phyloP scores from a whole-genome alignment of 2,329 filamentous ascomycete genomes.

The Colletotrichum sp. region DNA sequence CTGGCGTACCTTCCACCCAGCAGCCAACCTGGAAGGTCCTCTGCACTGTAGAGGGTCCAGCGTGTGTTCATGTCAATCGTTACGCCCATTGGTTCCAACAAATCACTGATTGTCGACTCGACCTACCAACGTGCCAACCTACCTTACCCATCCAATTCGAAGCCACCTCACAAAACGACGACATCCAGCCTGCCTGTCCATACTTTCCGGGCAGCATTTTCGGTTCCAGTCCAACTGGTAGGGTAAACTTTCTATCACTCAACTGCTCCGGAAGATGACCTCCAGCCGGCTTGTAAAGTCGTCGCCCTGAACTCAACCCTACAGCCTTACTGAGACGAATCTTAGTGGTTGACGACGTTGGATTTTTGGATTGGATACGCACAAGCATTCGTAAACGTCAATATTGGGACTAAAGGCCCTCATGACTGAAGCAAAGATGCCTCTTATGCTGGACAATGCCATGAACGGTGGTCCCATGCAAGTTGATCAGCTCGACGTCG shows the following conservation, averaged over 20 bases:
- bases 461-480: conserved; percentile 50
- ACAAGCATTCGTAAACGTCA: neutral
- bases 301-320: neutral
- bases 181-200: neutral
- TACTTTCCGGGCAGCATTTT: neutral
- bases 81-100: neutral
- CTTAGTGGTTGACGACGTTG: neutral
- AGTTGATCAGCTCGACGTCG: conserved; percentile 64
- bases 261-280: neutral
- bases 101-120: neutral
- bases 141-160: neutral
- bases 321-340: neutral
- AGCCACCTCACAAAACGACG: neutral
- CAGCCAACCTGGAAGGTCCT: neutral
- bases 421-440: conserved; percentile 47
- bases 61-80: neutral
- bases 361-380: neutral
- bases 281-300: neutral
- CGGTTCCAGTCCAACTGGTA: neutral
- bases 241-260: neutral
- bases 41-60: neutral
- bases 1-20: neutral
- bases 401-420: neutral
- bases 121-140: neutral
- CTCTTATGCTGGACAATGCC: conserved; percentile 58